Evolutionary conservation across 176 grass and related monocot genomes (phyloP).

Genomic region (Zoysia pacifica): DNA sequence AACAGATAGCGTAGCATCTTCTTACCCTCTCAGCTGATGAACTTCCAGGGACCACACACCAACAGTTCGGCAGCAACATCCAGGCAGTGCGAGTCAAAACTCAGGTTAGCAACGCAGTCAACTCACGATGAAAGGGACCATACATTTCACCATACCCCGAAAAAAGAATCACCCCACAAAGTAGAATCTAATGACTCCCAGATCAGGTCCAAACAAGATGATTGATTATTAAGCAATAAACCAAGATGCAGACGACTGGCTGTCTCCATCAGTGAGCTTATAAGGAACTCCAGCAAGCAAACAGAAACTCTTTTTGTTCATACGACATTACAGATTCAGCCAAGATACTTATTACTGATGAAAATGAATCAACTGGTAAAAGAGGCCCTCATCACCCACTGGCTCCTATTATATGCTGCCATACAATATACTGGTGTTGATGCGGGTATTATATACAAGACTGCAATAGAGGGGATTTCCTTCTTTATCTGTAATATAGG

Average conservation of each 20-base stretch:
- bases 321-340: slow-evolving; percentile 19
- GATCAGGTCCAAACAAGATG: slow-evolving; percentile 18
- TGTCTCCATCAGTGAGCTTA: background rate
- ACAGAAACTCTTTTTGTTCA: slow-evolving; percentile 2
- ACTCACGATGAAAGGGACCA: no score
- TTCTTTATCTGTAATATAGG: background rate
- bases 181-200: background rate
- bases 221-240: slow-evolving; percentile 12
- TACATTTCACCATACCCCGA: no score
- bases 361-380: slow-evolving; percentile 32
- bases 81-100: no score
- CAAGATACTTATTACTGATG: slow-evolving; percentile 29
- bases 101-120: background rate
- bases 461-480: background rate
- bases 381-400: slow-evolving; percentile 9
- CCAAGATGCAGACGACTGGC: background rate
- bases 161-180: background rate
- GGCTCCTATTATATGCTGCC: slow-evolving; percentile 32
- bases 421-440: slow-evolving; percentile 44
- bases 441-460: slow-evolving; percentile 50
- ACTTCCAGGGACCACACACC: no score
- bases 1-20: no score
- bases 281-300: background rate
- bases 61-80: no score
- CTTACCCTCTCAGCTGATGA: no score